Evolutionary conservation across 23 red algal genomes (phyloP).

Genomic region (Gracilariopsis chorda): DNA sequence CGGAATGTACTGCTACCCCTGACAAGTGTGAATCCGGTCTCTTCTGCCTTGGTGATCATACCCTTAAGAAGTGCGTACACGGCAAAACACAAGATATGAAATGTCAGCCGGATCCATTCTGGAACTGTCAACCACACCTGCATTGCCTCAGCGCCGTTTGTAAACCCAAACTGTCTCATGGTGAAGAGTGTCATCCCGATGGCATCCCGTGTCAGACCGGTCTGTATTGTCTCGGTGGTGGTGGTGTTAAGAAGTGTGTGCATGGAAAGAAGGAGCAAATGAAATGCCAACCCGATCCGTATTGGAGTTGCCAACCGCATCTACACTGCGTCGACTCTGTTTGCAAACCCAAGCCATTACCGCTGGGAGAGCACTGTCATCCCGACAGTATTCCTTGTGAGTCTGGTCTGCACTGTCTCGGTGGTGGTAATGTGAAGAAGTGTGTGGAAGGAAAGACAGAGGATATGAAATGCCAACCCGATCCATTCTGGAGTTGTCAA

Average conservation of each 20-base stretch:
- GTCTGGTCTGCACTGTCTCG: background rate
- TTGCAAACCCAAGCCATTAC: background rate
- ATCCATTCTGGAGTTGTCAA: background rate
- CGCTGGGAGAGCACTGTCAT: background rate
- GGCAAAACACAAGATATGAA: background rate
- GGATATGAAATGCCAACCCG: background rate
- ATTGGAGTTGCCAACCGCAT: background rate
- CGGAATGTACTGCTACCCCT: no score
- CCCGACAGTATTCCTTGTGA: background rate
- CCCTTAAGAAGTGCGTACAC: constrained; percentile 10
- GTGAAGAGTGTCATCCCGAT: background rate
- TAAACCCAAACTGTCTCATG: background rate
- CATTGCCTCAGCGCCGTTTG: background rate
- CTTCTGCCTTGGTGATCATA: background rate
- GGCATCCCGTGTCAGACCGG: background rate
- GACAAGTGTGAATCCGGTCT: background rate
- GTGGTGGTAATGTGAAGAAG: background rate
- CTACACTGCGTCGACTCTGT: background rate
- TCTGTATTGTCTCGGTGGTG: background rate
- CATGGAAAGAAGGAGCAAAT: background rate
- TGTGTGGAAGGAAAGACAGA: background rate
- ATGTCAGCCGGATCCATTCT: background rate
- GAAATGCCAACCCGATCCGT: background rate
- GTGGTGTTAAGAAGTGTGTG: background rate
- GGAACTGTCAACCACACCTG: background rate